Evolutionary conservation across 306 rosid species (phyloP).

Genomic region (Sesbania bispinosa): DNA sequence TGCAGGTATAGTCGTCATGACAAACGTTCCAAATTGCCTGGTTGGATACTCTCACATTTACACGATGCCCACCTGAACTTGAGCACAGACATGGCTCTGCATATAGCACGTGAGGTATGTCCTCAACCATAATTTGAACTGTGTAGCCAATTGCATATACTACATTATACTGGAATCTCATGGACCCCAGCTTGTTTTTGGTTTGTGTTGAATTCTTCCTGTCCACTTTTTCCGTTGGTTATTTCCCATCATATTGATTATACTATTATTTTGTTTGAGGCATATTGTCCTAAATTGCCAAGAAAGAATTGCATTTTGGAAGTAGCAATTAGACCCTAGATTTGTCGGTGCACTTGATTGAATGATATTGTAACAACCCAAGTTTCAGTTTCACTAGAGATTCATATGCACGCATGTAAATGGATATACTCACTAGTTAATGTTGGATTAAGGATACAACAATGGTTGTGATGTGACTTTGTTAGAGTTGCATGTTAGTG

Average conservation of each 20-base stretch:
- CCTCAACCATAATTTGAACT: neutral
- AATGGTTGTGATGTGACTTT: neutral
- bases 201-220: neutral
- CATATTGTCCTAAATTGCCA: neutral
- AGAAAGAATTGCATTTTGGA: neutral
- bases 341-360: neutral
- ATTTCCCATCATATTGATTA: neutral
- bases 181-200: neutral
- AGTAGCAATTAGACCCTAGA: neutral
- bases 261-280: neutral
- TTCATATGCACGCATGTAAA: neutral
- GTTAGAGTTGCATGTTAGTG: neutral
- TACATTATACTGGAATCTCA: neutral
- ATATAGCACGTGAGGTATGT: slow-evolving; percentile 86
- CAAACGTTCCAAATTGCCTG: slow-evolving; percentile 90
- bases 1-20: slow-evolving; percentile 96
- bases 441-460: slow-evolving; percentile 7
- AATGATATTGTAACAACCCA: neutral
- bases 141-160: neutral
- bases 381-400: neutral
- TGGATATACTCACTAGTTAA: neutral
- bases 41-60: slow-evolving; percentile 91
- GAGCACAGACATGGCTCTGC: slow-evolving; percentile 99
- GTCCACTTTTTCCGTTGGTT: neutral
- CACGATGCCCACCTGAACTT: slow-evolving; percentile 92